Conservation (phyloP, 2,329 filamentous ascomycete genomes). For the Colletotrichum sp. region DNA sequence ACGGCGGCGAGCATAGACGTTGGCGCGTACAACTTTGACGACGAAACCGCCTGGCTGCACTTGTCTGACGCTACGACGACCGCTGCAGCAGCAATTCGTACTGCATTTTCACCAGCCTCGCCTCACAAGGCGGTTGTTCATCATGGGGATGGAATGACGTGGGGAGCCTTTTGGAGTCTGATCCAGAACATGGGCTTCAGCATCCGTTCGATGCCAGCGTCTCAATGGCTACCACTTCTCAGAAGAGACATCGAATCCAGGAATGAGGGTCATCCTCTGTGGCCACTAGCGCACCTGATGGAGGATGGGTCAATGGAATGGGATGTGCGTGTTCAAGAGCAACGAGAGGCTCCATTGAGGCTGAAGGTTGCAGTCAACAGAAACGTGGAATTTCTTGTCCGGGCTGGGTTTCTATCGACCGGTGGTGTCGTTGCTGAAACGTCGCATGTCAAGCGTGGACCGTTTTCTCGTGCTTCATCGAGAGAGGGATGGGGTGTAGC, state of each 20-base stretch:
- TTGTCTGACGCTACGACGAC: neutral
- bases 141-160: constrained; percentile 6
- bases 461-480: neutral
- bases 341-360: neutral
- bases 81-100: neutral
- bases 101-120: neutral
- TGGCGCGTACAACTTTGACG: constrained; percentile 17
- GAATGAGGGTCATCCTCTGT: neutral
- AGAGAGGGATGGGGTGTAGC: neutral
- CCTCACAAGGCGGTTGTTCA: neutral
- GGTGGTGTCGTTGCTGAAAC: no score
- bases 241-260: neutral
- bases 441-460: no score
- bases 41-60: constrained; percentile 1
- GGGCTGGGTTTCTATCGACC: neutral
- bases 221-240: neutral
- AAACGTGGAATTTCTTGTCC: neutral
- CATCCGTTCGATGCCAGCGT: neutral
- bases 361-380: constrained; percentile 2
- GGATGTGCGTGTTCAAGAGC: neutral
- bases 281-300: constrained; percentile 5
- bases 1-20: constrained; percentile 14
- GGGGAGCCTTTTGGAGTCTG: neutral
- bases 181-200: neutral
- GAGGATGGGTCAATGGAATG: neutral